Base-by-base conservation (phyloP, 164 flowering plant genomes). In the Protea cynaroides region DNA sequence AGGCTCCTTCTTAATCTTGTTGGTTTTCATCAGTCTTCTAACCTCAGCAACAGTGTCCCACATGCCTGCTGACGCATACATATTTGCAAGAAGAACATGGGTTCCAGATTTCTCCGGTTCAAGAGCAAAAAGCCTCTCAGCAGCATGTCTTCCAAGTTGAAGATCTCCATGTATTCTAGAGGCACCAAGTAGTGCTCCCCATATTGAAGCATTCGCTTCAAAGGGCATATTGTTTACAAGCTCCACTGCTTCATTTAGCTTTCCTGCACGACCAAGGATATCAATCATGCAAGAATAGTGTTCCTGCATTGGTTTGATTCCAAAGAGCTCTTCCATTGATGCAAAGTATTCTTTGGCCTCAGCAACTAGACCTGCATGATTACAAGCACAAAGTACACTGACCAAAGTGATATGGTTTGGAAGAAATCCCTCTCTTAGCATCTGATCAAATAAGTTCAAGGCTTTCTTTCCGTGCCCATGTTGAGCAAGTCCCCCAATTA, bases 271-370 rank as follows among this genome's bases (percentile, higher is more conserved):
- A 12, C 85, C 88, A 59, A 86, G 82, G 62, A 86, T 56, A 72
- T 86, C 91, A 72, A 84, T 77, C 86, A 86, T 84, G 77, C 91
- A 86, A 13, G 91, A 85, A 62, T 86, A 84, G 67, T 86, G 91
- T 71, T 86, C 88, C 63, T 75, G 82, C 22, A 57, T 72, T 22
- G 85, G 86, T 58, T 78, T 69, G 37, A 86, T 71, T 0, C 85
- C 82, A 69, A 68, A 81, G 50, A 62, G 19, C 15, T 67, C 72
- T 69, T 69, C 68, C 88, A 86, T 86, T 51, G 80, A 73, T 25
- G 74, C 65, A 22, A 86, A 86, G 62, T 80, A 77, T 17, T n/a
- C 11, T 67, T 71, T 74, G 2, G 83, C 90, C 67, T 82, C 86
- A 19, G 71, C 38, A 12, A 86, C 83, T 56, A 86, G 61, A 23